Base-by-base conservation (phyloP, 495 filamentous ascomycete species). In the Oidiodendron maius region DNA sequence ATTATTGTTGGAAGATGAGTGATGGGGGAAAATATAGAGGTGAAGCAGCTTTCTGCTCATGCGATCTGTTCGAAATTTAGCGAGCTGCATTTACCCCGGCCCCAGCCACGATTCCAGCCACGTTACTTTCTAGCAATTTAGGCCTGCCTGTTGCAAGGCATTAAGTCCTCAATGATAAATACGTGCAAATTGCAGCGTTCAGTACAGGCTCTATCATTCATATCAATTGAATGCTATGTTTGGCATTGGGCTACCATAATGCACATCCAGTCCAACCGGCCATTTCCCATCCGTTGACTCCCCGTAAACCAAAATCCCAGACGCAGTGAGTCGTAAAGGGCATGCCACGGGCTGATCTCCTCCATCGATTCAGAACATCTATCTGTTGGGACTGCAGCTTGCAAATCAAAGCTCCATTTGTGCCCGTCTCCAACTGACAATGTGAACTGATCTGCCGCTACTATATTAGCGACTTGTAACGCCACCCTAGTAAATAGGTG, bases 291-390 rank as follows among this genome's bases (percentile, higher is more conserved):
- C 26, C 26, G 5, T 5, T 10, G 18, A 46, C 44, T 22, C 44
- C 44, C 44, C 28, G 28, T 46, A 46, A 46, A 46, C n/a, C 28
- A 46, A 22, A 46, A 45, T 13, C 4, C 10, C 18, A 46, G 37
- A 26, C 1, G 15, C 40, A 28, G 37, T 26, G 44, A 17, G 6
- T 10, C 44, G n/a, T 13, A 20, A 16, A 46, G 21, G 13, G 44
- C 44, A 18, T 46, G 44, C 44, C 44, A 46, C n/a, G n/a, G n/a
- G n/a, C n/a, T n/a, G n/a, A n/a, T n/a, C n/a, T 46, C 44, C 35
- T 35, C 9, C 18, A 46, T 34, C 17, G 12, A 37, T 9, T 30
- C 17, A 30, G 26, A 30, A 12, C 26, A 5, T 5, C 26, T 5
- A 30, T 5, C 26, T 12, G 12, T 12, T 30, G 26, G 5, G 26